Base-by-base conservation (phyloP, 1,139 yeast genomes). In the Insectozyma bohioensis region DNA sequence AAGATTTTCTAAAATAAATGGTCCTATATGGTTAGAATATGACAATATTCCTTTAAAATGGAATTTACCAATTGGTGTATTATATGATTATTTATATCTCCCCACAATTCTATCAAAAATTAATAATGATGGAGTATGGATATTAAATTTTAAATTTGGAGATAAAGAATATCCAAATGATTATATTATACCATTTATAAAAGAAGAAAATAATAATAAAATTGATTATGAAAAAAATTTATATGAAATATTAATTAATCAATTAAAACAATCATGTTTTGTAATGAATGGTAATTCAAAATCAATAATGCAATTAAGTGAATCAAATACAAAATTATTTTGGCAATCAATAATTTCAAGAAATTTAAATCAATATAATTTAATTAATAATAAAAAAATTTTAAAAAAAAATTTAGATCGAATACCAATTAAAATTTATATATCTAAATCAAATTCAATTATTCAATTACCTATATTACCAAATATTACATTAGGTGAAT, bases 61-160 rank as follows among this genome's bases (percentile, higher is more conserved):
- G 95, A 80, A 84, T 45, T 61, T 79, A 45, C 97, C 97, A 0
- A 58, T 82, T 5, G 96, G 96, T 0, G 62, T 84, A 4, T 57
- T 82, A 4, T 76, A 71, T 48, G 96, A 87, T 45, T 54, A 69
- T 14, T 54, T 73, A 35, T 61, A 65, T 13, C 36, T 53, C 11
- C 54, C 54, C 2, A 36, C 32, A 5, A 31, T 31, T 4, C 14
- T 29, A 10, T 26, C 26, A 1, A 28, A 21, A 7, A 15, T 31
- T 12, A 29, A 18, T 17, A 4, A 28, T 25, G 24, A 37, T 19
- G 14, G 19, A 19, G 38, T 45, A 9, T 85, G 94, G 90, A 58
- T 56, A 3, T 46, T 86, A 11, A 48, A 50, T 0, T 51, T 84
- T 24, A 69, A 62, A 26, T 50, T 59, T 34, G 58, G 66, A 6